Conservation (phyloP, 805 yeast genomes). For the Kodamaea laetipori region DNA sequence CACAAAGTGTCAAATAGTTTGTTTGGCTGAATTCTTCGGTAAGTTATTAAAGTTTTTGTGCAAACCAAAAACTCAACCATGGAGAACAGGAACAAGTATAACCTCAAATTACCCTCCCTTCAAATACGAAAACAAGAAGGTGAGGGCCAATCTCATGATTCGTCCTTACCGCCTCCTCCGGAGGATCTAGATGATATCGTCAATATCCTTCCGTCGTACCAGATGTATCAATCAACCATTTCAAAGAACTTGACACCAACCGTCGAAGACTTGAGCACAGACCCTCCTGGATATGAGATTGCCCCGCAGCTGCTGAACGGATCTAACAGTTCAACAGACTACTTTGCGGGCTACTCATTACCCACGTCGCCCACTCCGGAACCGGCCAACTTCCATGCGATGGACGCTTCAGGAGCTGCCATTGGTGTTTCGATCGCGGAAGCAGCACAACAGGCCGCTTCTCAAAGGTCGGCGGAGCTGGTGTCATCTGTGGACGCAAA, state of each 20-base stretch:
- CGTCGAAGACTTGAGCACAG: constrained; percentile 24
- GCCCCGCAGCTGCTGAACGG: constrained; percentile 23
- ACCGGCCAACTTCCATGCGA: constrained; percentile 7
- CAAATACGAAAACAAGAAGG: constrained; percentile 13
- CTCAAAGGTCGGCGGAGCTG: not conserved
- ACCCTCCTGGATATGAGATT: constrained; percentile 39
- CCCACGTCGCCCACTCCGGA: constrained; percentile 19
- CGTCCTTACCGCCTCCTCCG: not conserved
- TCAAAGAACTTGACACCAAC: constrained; percentile 38
- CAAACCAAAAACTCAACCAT: constrained; percentile 6
- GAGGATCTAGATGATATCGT: constrained; percentile 28
- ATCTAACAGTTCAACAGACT: constrained; percentile 16
- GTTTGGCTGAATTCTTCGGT: too few species aligned
- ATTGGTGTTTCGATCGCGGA: not conserved
- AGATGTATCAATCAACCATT: constrained; percentile 42
- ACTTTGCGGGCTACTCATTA: constrained; percentile 21
- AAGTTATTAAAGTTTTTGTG: too few species aligned
- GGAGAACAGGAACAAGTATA: constrained; percentile 24
- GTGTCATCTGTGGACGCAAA: constrained; percentile 13
- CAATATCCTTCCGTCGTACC: constrained; percentile 43
- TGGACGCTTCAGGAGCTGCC: constrained; percentile 8
- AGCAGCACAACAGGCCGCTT: not conserved
- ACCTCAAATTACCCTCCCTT: constrained; percentile 17
- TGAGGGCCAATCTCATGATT: constrained; percentile 2
- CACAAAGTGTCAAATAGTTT: too few species aligned